Base-by-base conservation (phyloP, 768 basidiomycete genomes). In the Agaricus blazei region DNA sequence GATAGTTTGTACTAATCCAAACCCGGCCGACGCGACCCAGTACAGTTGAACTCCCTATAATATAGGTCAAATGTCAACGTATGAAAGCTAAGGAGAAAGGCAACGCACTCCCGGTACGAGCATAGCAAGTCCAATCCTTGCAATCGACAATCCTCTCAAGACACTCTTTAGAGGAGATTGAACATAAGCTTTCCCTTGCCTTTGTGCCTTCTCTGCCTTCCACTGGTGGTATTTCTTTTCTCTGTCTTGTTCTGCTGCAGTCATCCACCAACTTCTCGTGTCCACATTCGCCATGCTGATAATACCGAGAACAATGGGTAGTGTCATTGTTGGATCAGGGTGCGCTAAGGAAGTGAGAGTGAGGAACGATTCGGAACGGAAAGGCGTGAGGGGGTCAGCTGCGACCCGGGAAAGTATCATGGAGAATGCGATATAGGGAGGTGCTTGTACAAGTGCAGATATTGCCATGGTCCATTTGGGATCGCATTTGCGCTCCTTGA, bases 261-360 rank as follows among this genome's bases (percentile, higher is more conserved):
- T 81, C 71, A 84, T 73, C 57, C 90, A 79, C 89, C 87, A 90
- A 40, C 80, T 80, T 36, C 83, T 79, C 7, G 86, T 83, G 64
- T 93, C 90, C 9, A 90, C 85, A 59, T 90, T 91, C 2, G 85
- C 86, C 73, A 92, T 75, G 9, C 87, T 89, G 40, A 90, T 65
- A 45, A 91, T 67, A 6, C 90, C 90, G 23, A 91, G 73, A 2
- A 80, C 70, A 49, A 92, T 82, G 2, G 90, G 90, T 1, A 92
- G 66, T 11, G 79, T 70, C 63, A 79, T 78, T 0, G 88, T 89
- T 28, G 86, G 78, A 65, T 93, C 90, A 9, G 85, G 74, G 64
- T 87, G 84, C 9, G 82, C 72, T 48, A 92, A 71, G 3, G 85
- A 83, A 4, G 87, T 80, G 37, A 93, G 76, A 0, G 87, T 87